A percentile compares a stretch with the other conserved stretches of the same genome.
These are phyloP conservation scores for Aspergillus affinis DNA, from an alignment of 495 filamentous ascomycete genomes.

Conservation along the genomic window DNA sequence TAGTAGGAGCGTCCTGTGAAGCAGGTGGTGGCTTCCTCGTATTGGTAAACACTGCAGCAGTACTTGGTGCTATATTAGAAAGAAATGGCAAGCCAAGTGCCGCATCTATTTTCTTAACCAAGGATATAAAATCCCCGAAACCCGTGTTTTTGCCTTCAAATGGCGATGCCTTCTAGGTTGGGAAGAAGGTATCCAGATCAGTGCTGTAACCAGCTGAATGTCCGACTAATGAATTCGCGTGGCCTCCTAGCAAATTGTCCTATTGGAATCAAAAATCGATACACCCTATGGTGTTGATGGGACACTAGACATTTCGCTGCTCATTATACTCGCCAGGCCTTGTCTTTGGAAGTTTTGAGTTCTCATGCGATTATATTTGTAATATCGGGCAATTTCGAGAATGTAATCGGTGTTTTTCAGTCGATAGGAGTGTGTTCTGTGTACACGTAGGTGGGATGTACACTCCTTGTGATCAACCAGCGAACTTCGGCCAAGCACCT, in stretches of 20 bases:
- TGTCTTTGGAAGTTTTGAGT: constrained; percentile 3
- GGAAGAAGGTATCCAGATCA: constrained; percentile 50
- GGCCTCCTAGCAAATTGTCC: constrained; percentile 41
- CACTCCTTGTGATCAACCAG: too few species aligned
- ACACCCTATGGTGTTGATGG: constrained; percentile 42
- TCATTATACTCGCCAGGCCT: constrained; percentile 6
- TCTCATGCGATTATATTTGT: constrained; percentile 40
- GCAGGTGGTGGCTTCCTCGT: neutral
- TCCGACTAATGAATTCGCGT: constrained; percentile 31
- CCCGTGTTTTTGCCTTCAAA: constrained; percentile 18
- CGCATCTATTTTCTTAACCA: constrained; percentile 30
- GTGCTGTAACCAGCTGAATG: constrained; percentile 39
- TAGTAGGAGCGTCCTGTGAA: constrained; percentile 7
- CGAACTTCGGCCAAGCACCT: too few species aligned
- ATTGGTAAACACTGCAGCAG: neutral
- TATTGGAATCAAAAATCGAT: constrained; percentile 50
- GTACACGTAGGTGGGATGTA: too few species aligned
- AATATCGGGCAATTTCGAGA: constrained; percentile 58
- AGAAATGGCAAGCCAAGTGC: constrained; percentile 27
- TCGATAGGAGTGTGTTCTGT: too few species aligned
- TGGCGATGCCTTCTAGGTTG: constrained; percentile 13
- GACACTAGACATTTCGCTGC: constrained; percentile 21
- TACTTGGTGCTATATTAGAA: too few species aligned
- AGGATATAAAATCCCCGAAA: constrained; percentile 34
- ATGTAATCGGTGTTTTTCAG: constrained; percentile 50